Evolutionary conservation across 441 rosid genomes (phyloP).

Genomic region (Gossypium lobatum): DNA sequence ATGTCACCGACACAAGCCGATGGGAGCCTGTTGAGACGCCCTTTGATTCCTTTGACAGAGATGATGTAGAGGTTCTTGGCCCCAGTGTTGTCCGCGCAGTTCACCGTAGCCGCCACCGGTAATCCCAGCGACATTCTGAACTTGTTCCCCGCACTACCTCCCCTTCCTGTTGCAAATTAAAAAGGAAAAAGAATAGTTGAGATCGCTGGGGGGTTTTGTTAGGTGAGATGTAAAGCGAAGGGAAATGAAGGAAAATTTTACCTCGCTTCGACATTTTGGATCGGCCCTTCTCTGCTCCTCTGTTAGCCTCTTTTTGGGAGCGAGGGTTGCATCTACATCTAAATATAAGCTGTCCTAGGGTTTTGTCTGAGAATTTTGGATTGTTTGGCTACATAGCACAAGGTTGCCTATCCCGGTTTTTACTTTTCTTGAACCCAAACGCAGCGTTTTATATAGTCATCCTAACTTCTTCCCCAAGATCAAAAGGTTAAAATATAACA

Average conservation of each 20-base stretch:
- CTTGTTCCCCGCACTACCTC: conserved; percentile 54
- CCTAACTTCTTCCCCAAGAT: no score
- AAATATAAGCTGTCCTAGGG: conserved; percentile 4
- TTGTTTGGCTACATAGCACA: conserved; percentile 13
- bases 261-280: conserved; percentile 82
- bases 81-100: conserved; percentile 59
- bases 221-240: background rate
- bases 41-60: conserved; percentile 14
- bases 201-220: background rate
- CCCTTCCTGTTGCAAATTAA: conserved; percentile 42
- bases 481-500: no score
- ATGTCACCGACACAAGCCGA: conserved; percentile 15
- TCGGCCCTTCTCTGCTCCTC: conserved; percentile 3
- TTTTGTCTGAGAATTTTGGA: background rate
- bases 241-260: conserved; percentile 5
- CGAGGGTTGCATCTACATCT: background rate
- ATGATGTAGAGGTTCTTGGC: conserved; percentile 54
- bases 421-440: background rate
- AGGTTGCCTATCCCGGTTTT: background rate
- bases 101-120: conserved; percentile 60
- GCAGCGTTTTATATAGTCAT: background rate
- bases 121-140: conserved; percentile 73
- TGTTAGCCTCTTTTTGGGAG: background rate
- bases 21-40: conserved; percentile 16
- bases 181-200: background rate